These are phyloP conservation scores for Bryopsis sp. DNA, from an alignment of 139 green algal genomes.

Conservation along the genomic window DNA sequence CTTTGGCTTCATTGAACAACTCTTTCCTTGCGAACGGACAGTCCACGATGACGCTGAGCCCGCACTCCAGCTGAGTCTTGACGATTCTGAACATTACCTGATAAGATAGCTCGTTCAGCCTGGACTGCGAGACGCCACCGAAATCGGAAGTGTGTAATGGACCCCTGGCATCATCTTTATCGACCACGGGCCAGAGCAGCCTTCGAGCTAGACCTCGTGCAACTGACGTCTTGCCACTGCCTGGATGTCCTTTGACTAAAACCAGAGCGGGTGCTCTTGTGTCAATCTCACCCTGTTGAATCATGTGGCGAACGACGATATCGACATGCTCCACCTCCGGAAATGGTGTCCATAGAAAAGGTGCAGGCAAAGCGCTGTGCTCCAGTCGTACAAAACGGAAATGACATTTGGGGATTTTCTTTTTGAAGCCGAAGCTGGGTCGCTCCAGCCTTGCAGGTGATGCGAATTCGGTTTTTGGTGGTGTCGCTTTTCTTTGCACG, in stretches of 20 bases:
- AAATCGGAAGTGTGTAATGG: not conserved
- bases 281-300: too few species aligned
- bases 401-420: too few species aligned
- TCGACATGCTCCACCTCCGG: too few species aligned
- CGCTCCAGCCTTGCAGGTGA: too few species aligned
- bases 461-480: too few species aligned
- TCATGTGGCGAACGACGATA: too few species aligned
- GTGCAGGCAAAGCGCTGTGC: too few species aligned
- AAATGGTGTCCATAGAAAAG: too few species aligned
- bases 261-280: too few species aligned
- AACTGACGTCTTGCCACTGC: not conserved
- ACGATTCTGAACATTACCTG: not conserved
- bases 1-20: not conserved
- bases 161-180: constrained; percentile 15
- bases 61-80: not conserved
- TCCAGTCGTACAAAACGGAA: too few species aligned
- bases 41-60: constrained; percentile 11
- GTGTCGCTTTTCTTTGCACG: too few species aligned
- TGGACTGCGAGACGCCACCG: not conserved
- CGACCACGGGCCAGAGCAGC: constrained; percentile 1
- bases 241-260: constrained; percentile 12
- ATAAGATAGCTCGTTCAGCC: constrained; percentile 5
- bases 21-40: not conserved
- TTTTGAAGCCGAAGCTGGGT: too few species aligned
- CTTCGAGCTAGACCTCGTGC: not conserved